A percentile compares a stretch with the other conserved stretches of the same genome.
phyloP scores from a whole-genome alignment of 345 rosid species.

The Populus deltoides region DNA sequence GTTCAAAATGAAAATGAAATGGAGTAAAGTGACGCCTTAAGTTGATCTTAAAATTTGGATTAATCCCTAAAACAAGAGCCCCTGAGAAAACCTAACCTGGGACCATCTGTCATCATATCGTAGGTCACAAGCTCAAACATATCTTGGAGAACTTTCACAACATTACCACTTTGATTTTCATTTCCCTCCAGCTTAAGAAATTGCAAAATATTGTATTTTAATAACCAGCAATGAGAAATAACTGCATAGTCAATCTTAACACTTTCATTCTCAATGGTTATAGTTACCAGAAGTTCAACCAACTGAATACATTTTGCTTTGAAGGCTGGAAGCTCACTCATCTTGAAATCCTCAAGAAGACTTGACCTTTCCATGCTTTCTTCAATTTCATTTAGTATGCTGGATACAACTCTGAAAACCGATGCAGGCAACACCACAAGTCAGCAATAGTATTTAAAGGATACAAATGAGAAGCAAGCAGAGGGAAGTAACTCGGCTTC shows the following conservation, averaged over 20 bases:
- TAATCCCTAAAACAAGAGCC: background rate
- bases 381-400: conserved; percentile 65
- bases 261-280: conserved; percentile 13
- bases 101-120: conserved; percentile 76
- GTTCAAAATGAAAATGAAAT: conserved; percentile 15
- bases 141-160: conserved; percentile 85
- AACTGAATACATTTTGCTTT: conserved; percentile 60
- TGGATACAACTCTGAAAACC: conserved; percentile 51
- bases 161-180: conserved; percentile 46
- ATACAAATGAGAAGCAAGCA: conserved; percentile 11
- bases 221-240: background rate
- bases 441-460: conserved; percentile 10
- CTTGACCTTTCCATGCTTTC: conserved; percentile 60
- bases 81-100: conserved; percentile 49
- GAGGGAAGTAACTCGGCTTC: conserved; percentile 5
- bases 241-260: background rate
- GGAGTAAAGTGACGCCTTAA: background rate
- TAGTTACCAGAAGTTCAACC: conserved; percentile 77
- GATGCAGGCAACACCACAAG: conserved; percentile 12
- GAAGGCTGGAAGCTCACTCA: conserved; percentile 66
- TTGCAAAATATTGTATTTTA: no score
- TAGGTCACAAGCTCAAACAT: conserved; percentile 80
- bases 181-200: conserved; percentile 55
- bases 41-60: background rate
- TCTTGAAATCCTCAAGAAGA: conserved; percentile 69